Evolutionary conservation across 495 filamentous ascomycete species (phyloP).

Genomic region (Letharia lupina): DNA sequence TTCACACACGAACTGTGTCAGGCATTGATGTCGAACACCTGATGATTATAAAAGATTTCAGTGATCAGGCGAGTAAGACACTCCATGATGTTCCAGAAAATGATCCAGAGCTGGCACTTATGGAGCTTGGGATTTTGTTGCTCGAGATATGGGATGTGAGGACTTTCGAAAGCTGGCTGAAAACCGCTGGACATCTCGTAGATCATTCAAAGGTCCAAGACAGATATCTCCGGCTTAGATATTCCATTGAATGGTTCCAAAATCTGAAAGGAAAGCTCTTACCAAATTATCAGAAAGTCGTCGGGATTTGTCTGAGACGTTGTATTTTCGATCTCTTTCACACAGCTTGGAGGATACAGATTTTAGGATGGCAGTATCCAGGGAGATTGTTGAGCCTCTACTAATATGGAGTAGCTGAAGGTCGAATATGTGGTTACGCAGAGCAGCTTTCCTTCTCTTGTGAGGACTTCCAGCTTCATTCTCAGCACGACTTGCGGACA

Average conservation of each 20-base stretch:
- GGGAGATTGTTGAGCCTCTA: not conserved
- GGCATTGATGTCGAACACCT: conserved; percentile 11
- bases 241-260: conserved; percentile 8
- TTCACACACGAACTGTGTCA: not conserved
- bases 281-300: conserved; percentile 8
- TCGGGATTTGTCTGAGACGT: conserved; percentile 7
- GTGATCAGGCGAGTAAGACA: not conserved
- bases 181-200: not conserved
- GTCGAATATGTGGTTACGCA: not conserved
- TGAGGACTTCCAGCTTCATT: not conserved
- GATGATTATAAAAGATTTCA: not conserved
- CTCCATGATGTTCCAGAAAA: not conserved
- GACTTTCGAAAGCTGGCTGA: not conserved
- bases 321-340: conserved; percentile 1
- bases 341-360: conserved; percentile 9
- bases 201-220: not conserved
- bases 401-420: not conserved
- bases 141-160: not conserved
- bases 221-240: not conserved
- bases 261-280: conserved; percentile 9
- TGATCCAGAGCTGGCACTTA: not conserved
- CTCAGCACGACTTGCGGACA: not conserved
- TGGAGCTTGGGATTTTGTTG: conserved; percentile 2
- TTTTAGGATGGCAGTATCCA: conserved; percentile 2
- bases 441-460: not conserved